These are phyloP conservation scores for Globisporangium carolinianum DNA, from an alignment of 352 stramenopile genomes.

Conservation along the genomic window DNA sequence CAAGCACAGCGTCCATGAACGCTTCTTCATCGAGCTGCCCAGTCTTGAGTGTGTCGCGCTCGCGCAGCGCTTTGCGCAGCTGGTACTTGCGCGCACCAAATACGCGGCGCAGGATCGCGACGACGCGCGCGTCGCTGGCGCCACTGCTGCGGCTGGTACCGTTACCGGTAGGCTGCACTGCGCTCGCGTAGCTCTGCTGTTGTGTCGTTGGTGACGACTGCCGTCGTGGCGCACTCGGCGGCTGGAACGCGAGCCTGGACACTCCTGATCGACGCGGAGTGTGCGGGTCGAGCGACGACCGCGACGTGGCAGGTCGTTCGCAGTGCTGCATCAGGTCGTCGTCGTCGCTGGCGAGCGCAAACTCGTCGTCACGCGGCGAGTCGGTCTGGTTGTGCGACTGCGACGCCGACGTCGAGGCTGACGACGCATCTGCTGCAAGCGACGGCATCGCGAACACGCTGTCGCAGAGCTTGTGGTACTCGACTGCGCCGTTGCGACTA, in stretches of 20 bases:
- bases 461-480: constrained; percentile 32
- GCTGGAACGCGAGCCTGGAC: constrained; percentile 2
- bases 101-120: constrained; percentile 37
- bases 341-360: constrained; percentile 2
- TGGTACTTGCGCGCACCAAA: constrained; percentile 66
- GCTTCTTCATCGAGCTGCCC: constrained; percentile 55
- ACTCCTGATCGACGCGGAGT: constrained; percentile 1
- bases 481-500: constrained; percentile 23
- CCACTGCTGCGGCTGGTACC: background rate
- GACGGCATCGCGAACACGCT: constrained; percentile 23
- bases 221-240: too few relatives aligned
- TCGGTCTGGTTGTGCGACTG: background rate
- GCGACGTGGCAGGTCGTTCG: background rate
- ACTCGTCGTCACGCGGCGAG: constrained; percentile 5
- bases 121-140: constrained; percentile 21
- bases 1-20: constrained; percentile 70
- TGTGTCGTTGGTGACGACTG: background rate
- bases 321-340: constrained; percentile 10
- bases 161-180: background rate
- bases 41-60: constrained; percentile 46
- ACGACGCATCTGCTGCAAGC: background rate
- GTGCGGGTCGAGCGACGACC: background rate
- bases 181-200: background rate
- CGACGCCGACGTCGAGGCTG: background rate
- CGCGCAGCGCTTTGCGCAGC: constrained; percentile 55